Conservation (phyloP, 2,329 filamentous ascomycete species). For the Salinomyces thailandicus region DNA sequence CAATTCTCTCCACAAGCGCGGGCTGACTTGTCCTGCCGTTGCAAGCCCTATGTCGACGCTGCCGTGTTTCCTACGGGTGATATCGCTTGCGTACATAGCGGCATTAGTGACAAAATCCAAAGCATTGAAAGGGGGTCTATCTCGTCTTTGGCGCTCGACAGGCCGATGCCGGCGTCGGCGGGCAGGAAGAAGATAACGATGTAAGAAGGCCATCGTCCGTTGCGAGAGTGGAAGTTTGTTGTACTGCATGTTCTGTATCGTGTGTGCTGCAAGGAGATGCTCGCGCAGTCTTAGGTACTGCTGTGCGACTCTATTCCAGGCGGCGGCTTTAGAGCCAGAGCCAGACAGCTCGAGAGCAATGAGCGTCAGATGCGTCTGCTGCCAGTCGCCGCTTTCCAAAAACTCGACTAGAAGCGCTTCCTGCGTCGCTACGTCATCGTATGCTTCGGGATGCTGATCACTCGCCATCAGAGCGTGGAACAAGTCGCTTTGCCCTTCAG, state of each 20-base stretch:
- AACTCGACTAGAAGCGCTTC: constrained; percentile 44
- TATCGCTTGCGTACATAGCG: constrained; percentile 30
- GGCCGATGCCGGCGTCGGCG: constrained; percentile 31
- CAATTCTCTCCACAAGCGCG: constrained; percentile 46
- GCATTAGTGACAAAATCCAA: constrained; percentile 37
- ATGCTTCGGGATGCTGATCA: constrained; percentile 55
- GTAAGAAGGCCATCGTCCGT: constrained; percentile 36
- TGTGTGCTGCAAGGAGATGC: constrained; percentile 20
- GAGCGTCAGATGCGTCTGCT: constrained; percentile 45
- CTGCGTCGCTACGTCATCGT: constrained; percentile 47
- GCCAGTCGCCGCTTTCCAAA: constrained; percentile 41
- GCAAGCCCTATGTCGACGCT: constrained; percentile 17
- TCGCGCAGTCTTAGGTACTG: constrained; percentile 25
- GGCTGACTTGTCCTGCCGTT: constrained; percentile 27
- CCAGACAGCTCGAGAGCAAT: constrained; percentile 38
- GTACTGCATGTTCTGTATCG: constrained; percentile 42
- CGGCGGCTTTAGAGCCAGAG: constrained; percentile 23
- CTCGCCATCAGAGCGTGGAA: constrained; percentile 44
- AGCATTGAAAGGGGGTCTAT: constrained; percentile 23
- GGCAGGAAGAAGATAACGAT: constrained; percentile 29
- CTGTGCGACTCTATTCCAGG: constrained; percentile 40
- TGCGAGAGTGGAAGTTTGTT: constrained; percentile 32
- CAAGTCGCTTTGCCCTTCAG: constrained; percentile 42
- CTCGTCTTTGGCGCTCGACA: constrained; percentile 7
- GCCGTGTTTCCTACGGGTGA: not conserved